A percentile compares a stretch with the other conserved stretches of the same genome.
Conservation (phyloP, 257 asterid species). For the Rehmannia glutinosa region DNA sequence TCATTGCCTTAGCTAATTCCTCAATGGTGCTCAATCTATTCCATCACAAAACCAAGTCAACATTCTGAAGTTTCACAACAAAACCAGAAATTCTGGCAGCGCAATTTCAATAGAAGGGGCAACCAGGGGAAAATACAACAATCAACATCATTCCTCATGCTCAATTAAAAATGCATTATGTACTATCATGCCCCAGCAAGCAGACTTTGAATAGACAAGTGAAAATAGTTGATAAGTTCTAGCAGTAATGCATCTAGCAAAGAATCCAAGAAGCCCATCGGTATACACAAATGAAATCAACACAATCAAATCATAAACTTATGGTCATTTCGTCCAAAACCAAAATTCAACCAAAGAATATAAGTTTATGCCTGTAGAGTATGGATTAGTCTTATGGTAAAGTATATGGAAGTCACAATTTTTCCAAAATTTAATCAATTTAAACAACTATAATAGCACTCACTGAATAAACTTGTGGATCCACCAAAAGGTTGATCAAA, state of each 20-base stretch:
- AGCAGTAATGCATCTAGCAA: too few relatives aligned
- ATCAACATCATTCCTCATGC: not conserved
- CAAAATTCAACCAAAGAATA: not conserved
- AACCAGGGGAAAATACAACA: not conserved
- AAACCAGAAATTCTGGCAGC: not conserved
- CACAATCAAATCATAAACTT: too few relatives aligned
- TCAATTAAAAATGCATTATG: not conserved
- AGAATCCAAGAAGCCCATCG: too few relatives aligned
- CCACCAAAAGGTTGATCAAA: not conserved
- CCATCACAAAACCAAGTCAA: conserved; percentile 29
- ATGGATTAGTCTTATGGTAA: not conserved
- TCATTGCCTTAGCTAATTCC: conserved; percentile 78
- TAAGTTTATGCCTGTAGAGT: not conserved
- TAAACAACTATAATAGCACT: not conserved
- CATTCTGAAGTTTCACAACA: not conserved
- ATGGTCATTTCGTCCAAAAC: too few relatives aligned
- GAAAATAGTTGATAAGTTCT: not conserved
- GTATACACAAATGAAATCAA: too few relatives aligned
- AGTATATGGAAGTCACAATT: not conserved
- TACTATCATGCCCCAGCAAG: not conserved
- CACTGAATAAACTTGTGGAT: not conserved
- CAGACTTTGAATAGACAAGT: not conserved
- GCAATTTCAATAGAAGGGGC: too few relatives aligned
- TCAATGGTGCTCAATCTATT: conserved; percentile 76
- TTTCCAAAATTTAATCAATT: not conserved